A percentile compares a stretch with the other conserved stretches of the same genome.
phyloP scores from a whole-genome alignment of 164 flowering plant species.

The Chimonanthus salicifolius region DNA sequence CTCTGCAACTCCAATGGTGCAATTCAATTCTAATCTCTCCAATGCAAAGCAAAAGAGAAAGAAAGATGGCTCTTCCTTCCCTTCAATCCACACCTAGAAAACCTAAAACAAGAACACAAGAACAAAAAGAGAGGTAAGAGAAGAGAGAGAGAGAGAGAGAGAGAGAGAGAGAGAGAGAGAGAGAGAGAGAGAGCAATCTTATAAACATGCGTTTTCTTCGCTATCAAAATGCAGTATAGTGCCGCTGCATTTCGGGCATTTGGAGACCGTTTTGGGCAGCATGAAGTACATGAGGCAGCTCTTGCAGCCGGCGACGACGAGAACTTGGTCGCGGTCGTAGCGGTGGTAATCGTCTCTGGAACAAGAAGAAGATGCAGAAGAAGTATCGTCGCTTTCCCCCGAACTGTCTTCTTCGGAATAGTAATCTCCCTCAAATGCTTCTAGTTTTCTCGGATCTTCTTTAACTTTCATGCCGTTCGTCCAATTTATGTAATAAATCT shows the following conservation, averaged over 20 bases:
- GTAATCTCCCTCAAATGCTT: constrained; percentile 22
- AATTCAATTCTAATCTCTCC: neutral
- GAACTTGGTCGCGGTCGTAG: constrained; percentile 16
- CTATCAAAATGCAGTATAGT: constrained; percentile 27
- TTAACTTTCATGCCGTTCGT: constrained; percentile 60
- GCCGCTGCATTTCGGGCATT: constrained; percentile 28
- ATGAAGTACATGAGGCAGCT: constrained; percentile 33
- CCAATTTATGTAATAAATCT: constrained; percentile 83
- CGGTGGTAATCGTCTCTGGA: constrained; percentile 12
- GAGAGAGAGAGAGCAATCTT: neutral
- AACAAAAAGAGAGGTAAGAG: neutral
- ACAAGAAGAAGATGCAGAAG: constrained; percentile 32
- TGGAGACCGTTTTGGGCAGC: constrained; percentile 23
- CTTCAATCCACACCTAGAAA: neutral
- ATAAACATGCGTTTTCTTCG: constrained; percentile 13
- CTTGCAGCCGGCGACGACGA: constrained; percentile 34
- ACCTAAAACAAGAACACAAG: neutral
- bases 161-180: neutral
- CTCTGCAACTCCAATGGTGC: constrained; percentile 13
- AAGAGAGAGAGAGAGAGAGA: neutral
- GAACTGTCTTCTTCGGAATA: constrained; percentile 39
- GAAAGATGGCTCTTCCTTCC: neutral
- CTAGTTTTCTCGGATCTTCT: constrained; percentile 59
- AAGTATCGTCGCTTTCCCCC: constrained; percentile 50
- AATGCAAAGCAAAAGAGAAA: neutral